These are phyloP conservation scores for Solanum chmielewskii DNA, from an alignment of 257 asterid genomes.

Conservation along the genomic window DNA sequence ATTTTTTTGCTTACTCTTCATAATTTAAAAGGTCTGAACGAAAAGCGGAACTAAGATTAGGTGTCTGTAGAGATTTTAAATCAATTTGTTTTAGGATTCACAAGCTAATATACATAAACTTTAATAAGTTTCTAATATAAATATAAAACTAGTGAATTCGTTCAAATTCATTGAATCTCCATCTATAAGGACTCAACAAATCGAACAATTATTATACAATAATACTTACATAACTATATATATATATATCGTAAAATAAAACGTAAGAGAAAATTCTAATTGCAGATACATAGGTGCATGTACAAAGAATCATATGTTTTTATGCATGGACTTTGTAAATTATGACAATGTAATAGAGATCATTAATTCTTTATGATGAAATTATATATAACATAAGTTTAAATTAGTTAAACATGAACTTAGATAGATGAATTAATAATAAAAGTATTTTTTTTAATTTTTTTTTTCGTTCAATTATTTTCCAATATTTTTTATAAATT, in stretches of 20 bases:
- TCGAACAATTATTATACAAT: background rate
- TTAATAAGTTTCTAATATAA: too few species aligned
- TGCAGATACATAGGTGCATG: background rate
- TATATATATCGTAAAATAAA: background rate
- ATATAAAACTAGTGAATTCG: too few species aligned
- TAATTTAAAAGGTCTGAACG: background rate
- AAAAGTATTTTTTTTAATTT: too few species aligned
- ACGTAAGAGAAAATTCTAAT: background rate
- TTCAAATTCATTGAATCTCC: too few species aligned
- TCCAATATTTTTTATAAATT: too few species aligned
- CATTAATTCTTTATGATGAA: background rate
- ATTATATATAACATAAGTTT: background rate
- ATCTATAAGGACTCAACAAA: background rate
- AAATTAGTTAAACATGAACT: background rate
- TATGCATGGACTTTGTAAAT: background rate
- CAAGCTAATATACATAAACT: too few species aligned
- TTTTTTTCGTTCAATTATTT: too few species aligned
- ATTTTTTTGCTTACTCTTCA: background rate
- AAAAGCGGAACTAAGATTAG: too few species aligned
- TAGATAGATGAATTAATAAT: background rate
- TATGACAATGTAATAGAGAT: background rate
- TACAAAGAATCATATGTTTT: background rate
- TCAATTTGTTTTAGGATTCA: too few species aligned
- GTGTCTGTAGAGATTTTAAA: fast-evolving
- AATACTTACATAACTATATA: background rate